Evolutionary conservation across 257 asterid genomes (phyloP).

Genomic region (Orobanche coerulescens): DNA sequence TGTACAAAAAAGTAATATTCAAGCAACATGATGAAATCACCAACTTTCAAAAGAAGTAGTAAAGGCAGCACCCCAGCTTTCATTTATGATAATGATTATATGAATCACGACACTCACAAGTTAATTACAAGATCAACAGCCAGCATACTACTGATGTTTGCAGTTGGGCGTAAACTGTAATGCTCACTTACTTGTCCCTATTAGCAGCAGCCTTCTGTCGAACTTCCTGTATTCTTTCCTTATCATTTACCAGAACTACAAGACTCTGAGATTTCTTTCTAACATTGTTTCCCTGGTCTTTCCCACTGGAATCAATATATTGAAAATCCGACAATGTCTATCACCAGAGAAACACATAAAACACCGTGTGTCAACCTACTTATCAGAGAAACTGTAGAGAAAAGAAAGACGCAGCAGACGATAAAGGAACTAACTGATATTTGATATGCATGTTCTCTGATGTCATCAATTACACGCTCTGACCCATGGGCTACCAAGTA

Average conservation of each 20-base stretch:
- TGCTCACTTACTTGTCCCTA: slow-evolving; percentile 70
- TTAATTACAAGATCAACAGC: not conserved
- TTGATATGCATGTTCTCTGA: slow-evolving; percentile 91
- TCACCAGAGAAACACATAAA: slow-evolving; percentile 24
- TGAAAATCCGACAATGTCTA: slow-evolving; percentile 93
- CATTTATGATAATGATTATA: not conserved
- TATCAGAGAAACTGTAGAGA: slow-evolving; percentile 16
- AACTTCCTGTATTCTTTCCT: slow-evolving; percentile 89
- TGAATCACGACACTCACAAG: not conserved
- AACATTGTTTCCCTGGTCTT: slow-evolving; percentile 91
- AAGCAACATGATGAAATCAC: slow-evolving; percentile 1
- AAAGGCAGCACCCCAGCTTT: not conserved
- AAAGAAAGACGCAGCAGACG: slow-evolving; percentile 13
- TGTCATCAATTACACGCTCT: slow-evolving; percentile 88
- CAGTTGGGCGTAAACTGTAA: slow-evolving; percentile 12
- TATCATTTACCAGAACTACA: slow-evolving; percentile 87
- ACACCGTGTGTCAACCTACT: slow-evolving; percentile 13
- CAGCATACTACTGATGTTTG: slow-evolving; percentile 7
- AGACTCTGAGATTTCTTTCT: slow-evolving; percentile 92
- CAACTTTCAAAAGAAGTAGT: slow-evolving; percentile 8
- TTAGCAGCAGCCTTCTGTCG: slow-evolving; percentile 90
- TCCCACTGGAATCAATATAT: slow-evolving; percentile 86
- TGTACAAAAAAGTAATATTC: not conserved
- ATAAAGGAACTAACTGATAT: slow-evolving; percentile 61
- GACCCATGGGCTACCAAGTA: slow-evolving; percentile 94